Evolutionary conservation across 441 rosid species (phyloP), one percentile per base, ranked within the genome.

Genomic region (Adansonia gregorii): DNA sequence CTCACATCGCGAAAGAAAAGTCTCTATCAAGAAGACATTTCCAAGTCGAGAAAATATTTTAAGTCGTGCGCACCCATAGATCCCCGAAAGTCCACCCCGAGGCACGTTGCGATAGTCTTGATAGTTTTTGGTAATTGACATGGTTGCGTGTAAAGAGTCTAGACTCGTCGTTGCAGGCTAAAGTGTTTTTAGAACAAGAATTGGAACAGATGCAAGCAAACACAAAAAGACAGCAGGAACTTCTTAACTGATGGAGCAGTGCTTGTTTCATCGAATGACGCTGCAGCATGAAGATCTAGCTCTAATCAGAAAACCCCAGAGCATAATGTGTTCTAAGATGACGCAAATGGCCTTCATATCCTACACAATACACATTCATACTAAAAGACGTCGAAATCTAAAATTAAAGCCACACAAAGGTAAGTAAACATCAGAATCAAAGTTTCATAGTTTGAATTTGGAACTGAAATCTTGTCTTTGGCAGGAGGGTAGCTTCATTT

Each of bases 71-170:
- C n/a, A n/a, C n/a, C n/a, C n/a, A n/a, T n/a, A n/a, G n/a, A n/a
- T n/a, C n/a, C n/a, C n/a, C n/a, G n/a, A n/a, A n/a, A n/a, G n/a
- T n/a, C n/a, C n/a, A n/a, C n/a, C n/a, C n/a, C n/a, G n/a, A n/a
- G n/a, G n/a, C n/a, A n/a, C n/a, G n/a, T n/a, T n/a, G n/a, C n/a
- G n/a, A n/a, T n/a, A n/a, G n/a, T 27, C 35, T 27, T 1, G 35
- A 27, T 72, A 89, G 95, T 78, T 86, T 91, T 81, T 91, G 93
- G 93, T 88, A 88, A 71, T 82, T 89, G n/a, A 89, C 95, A 19
- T 88, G 93, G 93, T 78, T 87, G 55, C 92, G 88, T 60, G 95
- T 86, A 43, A 84, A 91, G 52, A 89, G 87, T 75, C 83, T 91
- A 7, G 86, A 85, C 54, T 86, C 92, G 3, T 78, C 88, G 17